A percentile compares a stretch with the other conserved stretches of the same genome.
phyloP scores from a whole-genome alignment of 495 filamentous ascomycete genomes.

The Penicillium subrubescens region DNA sequence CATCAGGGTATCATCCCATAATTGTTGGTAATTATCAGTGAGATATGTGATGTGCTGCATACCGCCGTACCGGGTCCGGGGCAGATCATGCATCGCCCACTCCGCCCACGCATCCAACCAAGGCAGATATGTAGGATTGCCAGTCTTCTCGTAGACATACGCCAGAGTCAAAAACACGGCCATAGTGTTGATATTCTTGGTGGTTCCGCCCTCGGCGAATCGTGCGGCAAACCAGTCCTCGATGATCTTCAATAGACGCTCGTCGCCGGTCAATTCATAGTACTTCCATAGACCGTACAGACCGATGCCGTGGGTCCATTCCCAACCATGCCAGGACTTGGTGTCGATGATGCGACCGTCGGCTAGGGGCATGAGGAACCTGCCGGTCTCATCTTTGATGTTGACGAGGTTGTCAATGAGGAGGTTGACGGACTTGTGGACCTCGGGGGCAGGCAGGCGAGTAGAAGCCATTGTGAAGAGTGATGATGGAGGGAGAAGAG shows the following conservation, averaged over 20 bases:
- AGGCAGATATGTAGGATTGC: conserved; percentile 60
- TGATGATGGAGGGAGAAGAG: background rate
- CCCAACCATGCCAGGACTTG: conserved; percentile 77
- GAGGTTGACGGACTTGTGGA: conserved; percentile 59
- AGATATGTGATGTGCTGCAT: conserved; percentile 71
- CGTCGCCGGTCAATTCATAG: conserved; percentile 63
- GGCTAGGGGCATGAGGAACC: conserved; percentile 64
- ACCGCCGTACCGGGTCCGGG: conserved; percentile 67
- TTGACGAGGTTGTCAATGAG: conserved; percentile 69
- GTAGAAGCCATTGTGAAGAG: conserved; percentile 24
- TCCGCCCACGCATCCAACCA: conserved; percentile 77
- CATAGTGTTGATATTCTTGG: conserved; percentile 85
- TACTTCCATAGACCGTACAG: conserved; percentile 80
- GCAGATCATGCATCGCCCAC: conserved; percentile 73
- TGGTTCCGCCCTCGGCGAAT: conserved; percentile 67
- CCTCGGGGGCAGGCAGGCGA: conserved; percentile 29
- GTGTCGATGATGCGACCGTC: conserved; percentile 78
- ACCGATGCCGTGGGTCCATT: conserved; percentile 80
- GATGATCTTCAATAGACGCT: conserved; percentile 55
- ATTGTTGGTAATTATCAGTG: conserved; percentile 63
- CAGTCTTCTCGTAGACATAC: conserved; percentile 67
- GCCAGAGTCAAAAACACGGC: conserved; percentile 70
- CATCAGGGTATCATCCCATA: conserved; percentile 83
- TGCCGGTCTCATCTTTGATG: conserved; percentile 68
- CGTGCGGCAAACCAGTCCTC: conserved; percentile 67